Percentiles rank a stretch among this genome's conserved stretches.
phyloP scores from a whole-genome alignment of 2,329 filamentous ascomycete genomes.

The Thielaviopsis ethacetica region DNA sequence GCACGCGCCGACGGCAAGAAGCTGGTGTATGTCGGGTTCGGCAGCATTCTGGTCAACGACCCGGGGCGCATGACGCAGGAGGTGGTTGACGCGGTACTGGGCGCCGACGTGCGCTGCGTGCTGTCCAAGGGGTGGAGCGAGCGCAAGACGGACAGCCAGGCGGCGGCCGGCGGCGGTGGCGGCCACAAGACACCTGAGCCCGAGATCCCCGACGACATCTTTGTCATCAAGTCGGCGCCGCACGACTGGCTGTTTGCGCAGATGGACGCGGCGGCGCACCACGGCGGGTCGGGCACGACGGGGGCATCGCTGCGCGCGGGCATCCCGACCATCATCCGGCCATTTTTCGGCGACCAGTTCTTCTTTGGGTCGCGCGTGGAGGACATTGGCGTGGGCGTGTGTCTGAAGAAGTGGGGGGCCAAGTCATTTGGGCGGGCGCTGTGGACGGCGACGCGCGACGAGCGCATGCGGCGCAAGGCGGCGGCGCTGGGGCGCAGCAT shows the following conservation, averaged over 20 bases:
- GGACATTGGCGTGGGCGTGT: slow-evolving; percentile 82
- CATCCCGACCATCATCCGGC: slow-evolving; percentile 83
- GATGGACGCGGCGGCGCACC: slow-evolving; percentile 86
- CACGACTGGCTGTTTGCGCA: slow-evolving; percentile 95
- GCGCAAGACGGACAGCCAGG: slow-evolving; percentile 32
- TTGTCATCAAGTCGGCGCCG: slow-evolving; percentile 76
- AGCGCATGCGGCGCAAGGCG: slow-evolving; percentile 83
- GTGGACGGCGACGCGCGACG: slow-evolving; percentile 80
- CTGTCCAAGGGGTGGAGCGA: slow-evolving; percentile 97
- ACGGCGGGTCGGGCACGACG: slow-evolving; percentile 88
- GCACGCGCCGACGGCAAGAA: slow-evolving; percentile 73
- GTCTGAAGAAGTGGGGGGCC: slow-evolving; percentile 78
- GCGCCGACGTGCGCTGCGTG: slow-evolving; percentile 86
- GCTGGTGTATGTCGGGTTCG: slow-evolving; percentile 92
- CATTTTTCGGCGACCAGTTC: slow-evolving; percentile 96
- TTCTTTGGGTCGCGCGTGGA: slow-evolving; percentile 87
- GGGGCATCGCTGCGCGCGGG: slow-evolving; percentile 83
- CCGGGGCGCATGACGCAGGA: slow-evolving; percentile 76
- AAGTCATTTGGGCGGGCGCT: slow-evolving; percentile 69
- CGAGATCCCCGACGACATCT: slow-evolving; percentile 63
- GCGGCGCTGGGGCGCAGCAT: slow-evolving; percentile 71
- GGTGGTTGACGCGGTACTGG: slow-evolving; percentile 80
- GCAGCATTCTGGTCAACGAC: slow-evolving; percentile 86
- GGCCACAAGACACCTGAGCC: slow-evolving; percentile 35
- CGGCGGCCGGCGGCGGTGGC: slow-evolving; percentile 27